phyloP scores from a whole-genome alignment of 108 stramenopile species.

The Discostella stelligeroides region DNA sequence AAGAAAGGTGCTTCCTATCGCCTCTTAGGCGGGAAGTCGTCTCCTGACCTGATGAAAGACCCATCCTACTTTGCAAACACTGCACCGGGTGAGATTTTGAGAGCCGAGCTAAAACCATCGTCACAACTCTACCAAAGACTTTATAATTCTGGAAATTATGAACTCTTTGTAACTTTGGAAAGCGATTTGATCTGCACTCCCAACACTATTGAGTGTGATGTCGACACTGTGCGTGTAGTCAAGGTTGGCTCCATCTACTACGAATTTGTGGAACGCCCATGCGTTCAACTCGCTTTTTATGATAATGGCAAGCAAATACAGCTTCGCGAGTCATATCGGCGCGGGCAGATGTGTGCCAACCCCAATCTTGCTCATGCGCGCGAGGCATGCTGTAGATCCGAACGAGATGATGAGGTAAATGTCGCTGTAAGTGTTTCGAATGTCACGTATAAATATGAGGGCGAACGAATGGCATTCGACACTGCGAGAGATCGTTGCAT shows the following conservation, averaged over 20 bases:
- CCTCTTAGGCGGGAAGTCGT: conserved; percentile 50
- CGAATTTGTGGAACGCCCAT: conserved; percentile 57
- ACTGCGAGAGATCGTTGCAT: conserved; percentile 51
- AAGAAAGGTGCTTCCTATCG: conserved; percentile 58
- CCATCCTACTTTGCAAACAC: conserved; percentile 14
- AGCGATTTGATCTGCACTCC: conserved; percentile 41
- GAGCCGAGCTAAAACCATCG: conserved; percentile 19
- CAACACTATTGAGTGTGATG: conserved; percentile 46
- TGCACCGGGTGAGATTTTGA: conserved; percentile 15
- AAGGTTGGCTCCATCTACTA: conserved; percentile 55
- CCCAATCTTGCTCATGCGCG: conserved; percentile 29
- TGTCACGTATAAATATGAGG: conserved; percentile 35
- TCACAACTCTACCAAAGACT: conserved; percentile 35
- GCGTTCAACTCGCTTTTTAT: conserved; percentile 63
- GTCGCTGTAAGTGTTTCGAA: conserved; percentile 23
- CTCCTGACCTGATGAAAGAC: conserved; percentile 45
- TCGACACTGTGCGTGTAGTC: conserved; percentile 58
- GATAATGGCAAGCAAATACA: conserved; percentile 47
- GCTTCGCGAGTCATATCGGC: conserved; percentile 14
- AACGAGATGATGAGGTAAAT: conserved; percentile 34
- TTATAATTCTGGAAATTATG: conserved; percentile 28
- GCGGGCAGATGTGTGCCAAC: conserved; percentile 50
- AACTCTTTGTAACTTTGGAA: conserved; percentile 31
- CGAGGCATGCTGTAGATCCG: conserved; percentile 41
- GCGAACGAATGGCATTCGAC: conserved; percentile 53